A percentile compares a stretch with the other conserved stretches of the same genome.
phyloP scores from a whole-genome alignment of 2,329 filamentous ascomycete genomes.

The Epichloe uncinata region DNA sequence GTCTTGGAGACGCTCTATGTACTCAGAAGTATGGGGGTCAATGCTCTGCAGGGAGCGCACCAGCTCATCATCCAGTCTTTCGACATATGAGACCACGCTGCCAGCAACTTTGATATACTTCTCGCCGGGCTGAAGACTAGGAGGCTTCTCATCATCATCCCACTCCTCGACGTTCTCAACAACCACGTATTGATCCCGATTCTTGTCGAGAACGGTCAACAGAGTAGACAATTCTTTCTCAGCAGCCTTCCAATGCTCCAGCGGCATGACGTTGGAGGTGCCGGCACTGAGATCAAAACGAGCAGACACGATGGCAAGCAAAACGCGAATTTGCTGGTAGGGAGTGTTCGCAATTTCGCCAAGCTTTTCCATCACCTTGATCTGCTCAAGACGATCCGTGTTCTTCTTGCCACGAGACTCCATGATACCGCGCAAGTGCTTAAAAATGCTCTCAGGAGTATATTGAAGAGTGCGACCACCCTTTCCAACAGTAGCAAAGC shows the following conservation, averaged over 20 bases:
- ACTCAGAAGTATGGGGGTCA: slow-evolving; percentile 96
- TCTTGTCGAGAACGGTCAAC: slow-evolving; percentile 64
- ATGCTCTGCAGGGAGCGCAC: slow-evolving; percentile 95
- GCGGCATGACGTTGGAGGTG: slow-evolving; percentile 66
- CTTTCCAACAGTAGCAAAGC: slow-evolving; percentile 78
- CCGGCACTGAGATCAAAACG: slow-evolving; percentile 86
- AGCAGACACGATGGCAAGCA: slow-evolving; percentile 82
- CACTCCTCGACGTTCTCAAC: slow-evolving; percentile 91
- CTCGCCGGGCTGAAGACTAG: slow-evolving; percentile 57
- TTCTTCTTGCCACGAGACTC: slow-evolving; percentile 98
- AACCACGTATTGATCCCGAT: slow-evolving; percentile 63
- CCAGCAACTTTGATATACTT: slow-evolving; percentile 83
- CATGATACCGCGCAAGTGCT: slow-evolving; percentile 84
- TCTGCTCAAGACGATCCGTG: slow-evolving; percentile 88
- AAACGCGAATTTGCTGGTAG: slow-evolving; percentile 87
- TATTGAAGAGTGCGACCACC: slow-evolving; percentile 83
- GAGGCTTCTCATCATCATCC: slow-evolving; percentile 96
- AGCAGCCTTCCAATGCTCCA: slow-evolving; percentile 94
- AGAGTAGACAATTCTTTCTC: slow-evolving; percentile 74
- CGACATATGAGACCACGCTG: slow-evolving; percentile 85
- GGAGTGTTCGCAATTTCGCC: slow-evolving; percentile 77
- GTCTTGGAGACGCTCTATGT: slow-evolving; percentile 88
- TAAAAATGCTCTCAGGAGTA: slow-evolving; percentile 95
- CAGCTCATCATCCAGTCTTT: slow-evolving; percentile 93
- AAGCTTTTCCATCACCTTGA: slow-evolving; percentile 94